These are phyloP conservation scores for Suillus paluster DNA, from an alignment of 768 basidiomycete genomes.

Conservation along the genomic window DNA sequence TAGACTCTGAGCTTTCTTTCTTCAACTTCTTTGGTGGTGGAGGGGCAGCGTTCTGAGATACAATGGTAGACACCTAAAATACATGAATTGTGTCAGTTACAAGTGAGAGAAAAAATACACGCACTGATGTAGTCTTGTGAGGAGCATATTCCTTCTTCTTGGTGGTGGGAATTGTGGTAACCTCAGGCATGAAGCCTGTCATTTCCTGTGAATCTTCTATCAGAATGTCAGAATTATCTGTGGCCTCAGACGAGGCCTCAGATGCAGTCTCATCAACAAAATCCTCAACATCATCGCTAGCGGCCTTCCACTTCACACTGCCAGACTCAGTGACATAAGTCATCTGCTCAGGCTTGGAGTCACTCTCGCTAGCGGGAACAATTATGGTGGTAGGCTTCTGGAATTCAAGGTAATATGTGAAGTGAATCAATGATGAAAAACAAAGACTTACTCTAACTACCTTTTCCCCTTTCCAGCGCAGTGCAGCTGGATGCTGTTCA, in stretches of 20 bases:
- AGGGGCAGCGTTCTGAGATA: neutral
- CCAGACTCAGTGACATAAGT: neutral
- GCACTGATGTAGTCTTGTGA: neutral
- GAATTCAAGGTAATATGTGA: neutral
- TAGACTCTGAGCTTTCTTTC: neutral
- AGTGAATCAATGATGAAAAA: neutral
- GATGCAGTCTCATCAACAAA: neutral
- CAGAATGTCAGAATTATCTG: neutral
- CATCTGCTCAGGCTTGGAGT: neutral
- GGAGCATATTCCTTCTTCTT: neutral
- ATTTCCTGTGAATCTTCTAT: neutral
- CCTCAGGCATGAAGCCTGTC: neutral
- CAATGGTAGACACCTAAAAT: neutral
- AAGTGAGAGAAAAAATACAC: neutral
- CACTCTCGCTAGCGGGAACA: neutral
- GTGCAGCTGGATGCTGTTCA: neutral
- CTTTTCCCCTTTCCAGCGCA: neutral
- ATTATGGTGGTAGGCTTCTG: neutral
- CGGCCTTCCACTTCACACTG: conserved; percentile 4
- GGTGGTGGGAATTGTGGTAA: neutral
- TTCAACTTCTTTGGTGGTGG: neutral
- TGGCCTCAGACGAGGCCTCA: neutral
- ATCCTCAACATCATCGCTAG: neutral
- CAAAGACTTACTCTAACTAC: neutral
- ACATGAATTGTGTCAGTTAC: neutral